Percentiles rank a stretch among this genome's conserved stretches.
Conservation (phyloP, 2,329 filamentous ascomycete genomes). For the Microdochium bolleyi region DNA sequence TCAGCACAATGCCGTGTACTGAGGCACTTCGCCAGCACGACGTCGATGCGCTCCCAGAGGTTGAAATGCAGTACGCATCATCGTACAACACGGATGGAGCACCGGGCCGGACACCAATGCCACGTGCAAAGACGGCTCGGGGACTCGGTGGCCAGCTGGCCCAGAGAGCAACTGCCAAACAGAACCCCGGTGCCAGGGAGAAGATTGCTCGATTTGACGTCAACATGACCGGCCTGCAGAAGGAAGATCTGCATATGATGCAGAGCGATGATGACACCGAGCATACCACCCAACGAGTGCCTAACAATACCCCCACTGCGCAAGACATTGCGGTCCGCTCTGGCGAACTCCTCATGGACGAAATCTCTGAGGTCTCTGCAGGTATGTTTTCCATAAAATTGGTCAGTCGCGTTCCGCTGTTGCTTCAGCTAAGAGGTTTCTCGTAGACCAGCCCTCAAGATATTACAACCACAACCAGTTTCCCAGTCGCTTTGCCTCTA, state of each 20-base stretch:
- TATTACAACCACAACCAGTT: slow-evolving; percentile 13
- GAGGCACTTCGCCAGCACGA: slow-evolving; percentile 16
- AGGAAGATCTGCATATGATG: slow-evolving; percentile 18
- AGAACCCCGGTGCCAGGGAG: not conserved
- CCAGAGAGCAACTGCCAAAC: too few relatives aligned
- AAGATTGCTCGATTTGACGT: not conserved
- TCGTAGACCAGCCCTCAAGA: not conserved
- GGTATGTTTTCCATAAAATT: slow-evolving; percentile 15
- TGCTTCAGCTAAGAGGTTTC: slow-evolving; percentile 1
- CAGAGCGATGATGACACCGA: slow-evolving; percentile 21
- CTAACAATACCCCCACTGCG: slow-evolving; percentile 33
- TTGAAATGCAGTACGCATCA: not conserved
- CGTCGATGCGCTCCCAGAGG: not conserved
- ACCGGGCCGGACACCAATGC: not conserved
- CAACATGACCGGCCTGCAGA: slow-evolving; percentile 4
- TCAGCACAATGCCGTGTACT: slow-evolving; percentile 17
- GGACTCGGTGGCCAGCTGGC: too few relatives aligned
- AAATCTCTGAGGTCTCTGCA: slow-evolving; percentile 8
- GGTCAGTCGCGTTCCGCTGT: too few relatives aligned
- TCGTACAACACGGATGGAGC: not conserved
- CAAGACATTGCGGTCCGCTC: slow-evolving; percentile 10
- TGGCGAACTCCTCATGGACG: slow-evolving; percentile 14
- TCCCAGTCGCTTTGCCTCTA: slow-evolving; percentile 29
- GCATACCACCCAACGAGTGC: slow-evolving; percentile 15
- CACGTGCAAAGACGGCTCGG: not conserved